These are phyloP conservation scores for Pseudotsuga menziesii DNA, from an alignment of 75 land plant species.

Conservation along the genomic window DNA sequence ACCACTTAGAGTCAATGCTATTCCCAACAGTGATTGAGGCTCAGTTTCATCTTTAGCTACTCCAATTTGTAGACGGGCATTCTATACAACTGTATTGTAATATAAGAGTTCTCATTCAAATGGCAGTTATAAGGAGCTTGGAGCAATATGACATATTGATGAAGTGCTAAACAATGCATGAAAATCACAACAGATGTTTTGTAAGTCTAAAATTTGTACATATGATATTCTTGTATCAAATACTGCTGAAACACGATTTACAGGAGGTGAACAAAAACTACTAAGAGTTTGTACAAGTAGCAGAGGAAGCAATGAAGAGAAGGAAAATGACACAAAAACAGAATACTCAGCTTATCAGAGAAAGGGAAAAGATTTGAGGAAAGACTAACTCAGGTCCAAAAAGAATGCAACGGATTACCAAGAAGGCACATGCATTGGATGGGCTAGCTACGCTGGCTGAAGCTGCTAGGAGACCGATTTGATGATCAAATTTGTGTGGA, in stretches of 20 bases:
- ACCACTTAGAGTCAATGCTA: not conserved
- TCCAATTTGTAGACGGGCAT: not conserved
- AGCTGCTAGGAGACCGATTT: no score
- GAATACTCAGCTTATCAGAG: no score
- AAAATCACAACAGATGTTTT: not conserved
- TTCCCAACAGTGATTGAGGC: not conserved
- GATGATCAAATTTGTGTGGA: no score
- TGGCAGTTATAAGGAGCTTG: not conserved
- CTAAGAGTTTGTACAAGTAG: no score
- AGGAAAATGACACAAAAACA: no score
- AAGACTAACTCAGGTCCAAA: no score
- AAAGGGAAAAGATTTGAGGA: no score
- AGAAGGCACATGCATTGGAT: no score
- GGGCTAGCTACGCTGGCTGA: no score
- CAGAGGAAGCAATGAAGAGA: no score
- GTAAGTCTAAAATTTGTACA: not conserved
- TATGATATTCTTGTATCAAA: not conserved
- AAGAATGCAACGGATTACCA: no score
- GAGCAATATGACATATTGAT: not conserved
- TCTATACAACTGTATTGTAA: not conserved
- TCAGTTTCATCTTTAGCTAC: not conserved
- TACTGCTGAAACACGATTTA: not conserved
- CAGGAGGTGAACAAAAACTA: no score
- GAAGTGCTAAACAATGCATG: not conserved
- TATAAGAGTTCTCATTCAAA: not conserved